These are phyloP conservation scores for Chloris gayana DNA, from an alignment of 176 grass and related monocot species.

Conservation along the genomic window DNA sequence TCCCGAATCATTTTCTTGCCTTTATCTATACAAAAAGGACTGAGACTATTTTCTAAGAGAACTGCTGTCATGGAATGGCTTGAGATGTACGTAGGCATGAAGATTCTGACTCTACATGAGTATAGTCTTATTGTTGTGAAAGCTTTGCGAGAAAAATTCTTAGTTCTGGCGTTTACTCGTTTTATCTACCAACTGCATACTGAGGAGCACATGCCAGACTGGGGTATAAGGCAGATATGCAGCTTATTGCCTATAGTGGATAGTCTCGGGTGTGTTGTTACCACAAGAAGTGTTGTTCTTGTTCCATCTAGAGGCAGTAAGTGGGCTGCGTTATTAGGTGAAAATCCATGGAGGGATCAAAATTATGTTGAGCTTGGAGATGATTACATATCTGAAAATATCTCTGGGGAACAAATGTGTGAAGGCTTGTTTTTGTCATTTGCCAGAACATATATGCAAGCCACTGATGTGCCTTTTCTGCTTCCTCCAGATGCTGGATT, in stretches of 20 bases:
- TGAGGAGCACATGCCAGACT: conserved; percentile 31
- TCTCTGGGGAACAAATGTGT: background rate
- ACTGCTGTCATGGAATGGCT: conserved; percentile 37
- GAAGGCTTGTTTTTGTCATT: conserved; percentile 35
- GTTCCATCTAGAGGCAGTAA: conserved; percentile 41
- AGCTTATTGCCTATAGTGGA: conserved; percentile 28
- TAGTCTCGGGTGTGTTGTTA: conserved; percentile 26
- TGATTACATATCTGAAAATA: conserved; percentile 28
- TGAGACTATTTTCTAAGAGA: background rate
- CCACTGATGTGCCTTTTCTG: conserved; percentile 33
- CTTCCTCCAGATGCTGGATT: conserved; percentile 44
- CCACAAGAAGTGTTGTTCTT: conserved; percentile 16
- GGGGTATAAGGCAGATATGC: conserved; percentile 16
- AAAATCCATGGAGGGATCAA: conserved; percentile 43
- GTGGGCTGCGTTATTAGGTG: conserved; percentile 41
- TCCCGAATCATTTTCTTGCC: background rate
- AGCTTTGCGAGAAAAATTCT: conserved; percentile 13
- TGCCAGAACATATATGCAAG: conserved; percentile 26
- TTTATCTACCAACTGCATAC: conserved; percentile 38
- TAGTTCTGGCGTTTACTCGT: conserved; percentile 32
- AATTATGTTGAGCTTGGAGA: conserved; percentile 44
- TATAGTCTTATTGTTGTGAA: conserved; percentile 23
- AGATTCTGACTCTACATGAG: conserved; percentile 10
- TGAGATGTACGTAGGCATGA: conserved; percentile 5
- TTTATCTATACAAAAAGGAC: conserved; percentile 13